Evolutionary conservation across 78 protist genomes (phyloP).

Genomic region (Speleostelium caveatum): DNA sequence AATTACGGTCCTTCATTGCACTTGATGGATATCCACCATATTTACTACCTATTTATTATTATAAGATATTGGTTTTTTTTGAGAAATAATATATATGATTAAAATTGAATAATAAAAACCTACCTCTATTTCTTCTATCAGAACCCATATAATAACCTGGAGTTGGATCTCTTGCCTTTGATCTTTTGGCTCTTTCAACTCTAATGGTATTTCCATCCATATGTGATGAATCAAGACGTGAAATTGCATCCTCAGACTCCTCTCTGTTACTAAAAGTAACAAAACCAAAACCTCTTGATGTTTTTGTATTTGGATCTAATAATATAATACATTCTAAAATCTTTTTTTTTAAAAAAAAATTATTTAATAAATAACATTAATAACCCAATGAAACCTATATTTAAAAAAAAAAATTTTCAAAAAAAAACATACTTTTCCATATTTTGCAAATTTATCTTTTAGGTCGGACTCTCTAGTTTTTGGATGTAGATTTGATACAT

Average conservation of each 20-base stretch:
- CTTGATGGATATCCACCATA: background rate
- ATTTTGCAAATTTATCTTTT: conserved; percentile 31
- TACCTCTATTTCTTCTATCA: conserved; percentile 49
- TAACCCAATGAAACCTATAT: too few relatives aligned
- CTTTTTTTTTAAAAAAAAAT: background rate
- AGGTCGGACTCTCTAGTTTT: conserved; percentile 46
- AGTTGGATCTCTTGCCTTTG: conserved; percentile 66
- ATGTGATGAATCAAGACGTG: conserved; percentile 30
- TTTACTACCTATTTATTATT: background rate
- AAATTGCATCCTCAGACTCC: conserved; percentile 62
- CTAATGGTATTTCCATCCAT: conserved; percentile 53
- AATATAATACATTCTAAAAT: conserved; percentile 32
- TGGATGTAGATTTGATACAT: conserved; percentile 34
- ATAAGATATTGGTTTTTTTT: background rate
- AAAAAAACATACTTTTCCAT: conserved; percentile 67
- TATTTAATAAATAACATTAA: background rate
- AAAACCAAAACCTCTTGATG: conserved; percentile 68
- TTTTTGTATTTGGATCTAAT: conserved; percentile 70
- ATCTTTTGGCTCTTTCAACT: conserved; percentile 64
- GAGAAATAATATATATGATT: background rate
- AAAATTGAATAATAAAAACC: background rate
- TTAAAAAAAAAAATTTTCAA: too few relatives aligned
- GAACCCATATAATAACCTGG: conserved; percentile 73
- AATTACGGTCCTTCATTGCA: background rate
- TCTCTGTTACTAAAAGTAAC: conserved; percentile 22